Evolutionary conservation across 2,329 filamentous ascomycete genomes (phyloP), one percentile per base, ranked within the genome.

Genomic region (Aspergillus awamori): DNA sequence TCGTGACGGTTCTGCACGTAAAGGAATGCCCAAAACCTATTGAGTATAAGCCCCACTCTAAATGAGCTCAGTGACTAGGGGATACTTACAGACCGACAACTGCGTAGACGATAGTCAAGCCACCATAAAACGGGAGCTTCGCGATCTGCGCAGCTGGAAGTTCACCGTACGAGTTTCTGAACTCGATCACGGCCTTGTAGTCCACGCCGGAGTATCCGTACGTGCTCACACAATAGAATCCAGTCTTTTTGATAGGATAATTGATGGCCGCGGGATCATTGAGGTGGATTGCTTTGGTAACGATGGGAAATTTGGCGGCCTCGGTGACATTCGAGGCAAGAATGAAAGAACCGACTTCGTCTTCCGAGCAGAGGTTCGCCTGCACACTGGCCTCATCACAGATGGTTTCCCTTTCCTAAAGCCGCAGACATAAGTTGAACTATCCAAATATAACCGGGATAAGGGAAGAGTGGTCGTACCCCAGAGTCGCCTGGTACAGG

Each of bases 41-140:
- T n/a, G 2, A 24, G 22, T 8, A 60, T 76, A 11, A 76, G 74
- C 43, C 54, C 0, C 15, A 20, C n/a, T 57, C 28, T 11, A 15
- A 20, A 17, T 57, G 8, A 8, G 6, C 36, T 22, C 10, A 47
- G 11, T 17, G 2, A 36, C 4, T 8, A 8, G 5, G 4, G 8
- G 15, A 58, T 53, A 80, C 84, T 60, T 85, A 89, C 75, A 87
- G 85, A 67, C 87, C 88, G 67, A 98, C 86, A 20, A 98, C 85
- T 53, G 93, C 93, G 77, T 99, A 99, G 33, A 96, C 87, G 65
- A 99, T 93, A 0, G 93, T 94, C 68, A 98, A 88, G 60, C 90
- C 94, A 51, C 94, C 95, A 72, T 99, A 99, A 76, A 99, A 99
- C 2, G 95, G 94, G 61, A 99, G 83, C 77, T 99, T 99, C 20